Percentiles rank a stretch among this genome's conserved stretches.
These are phyloP conservation scores for Cerioporus squamosus DNA, from an alignment of 1,284 basidiomycete species.

Conservation along the genomic window DNA sequence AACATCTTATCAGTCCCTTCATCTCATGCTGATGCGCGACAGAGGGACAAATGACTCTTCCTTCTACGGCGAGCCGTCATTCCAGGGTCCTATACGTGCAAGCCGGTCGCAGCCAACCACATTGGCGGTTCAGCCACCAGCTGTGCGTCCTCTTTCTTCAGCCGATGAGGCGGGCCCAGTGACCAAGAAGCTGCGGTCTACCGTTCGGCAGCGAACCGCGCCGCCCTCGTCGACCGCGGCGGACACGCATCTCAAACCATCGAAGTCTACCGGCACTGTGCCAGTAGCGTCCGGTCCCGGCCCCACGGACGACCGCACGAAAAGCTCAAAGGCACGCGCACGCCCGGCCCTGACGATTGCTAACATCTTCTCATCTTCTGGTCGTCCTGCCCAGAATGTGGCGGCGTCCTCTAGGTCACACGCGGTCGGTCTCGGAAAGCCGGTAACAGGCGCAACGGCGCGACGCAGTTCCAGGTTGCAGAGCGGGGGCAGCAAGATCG, in stretches of 20 bases:
- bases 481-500: conserved; percentile 54
- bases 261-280: conserved; percentile 50
- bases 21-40: background rate
- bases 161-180: conserved; percentile 80
- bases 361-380: conserved; percentile 81
- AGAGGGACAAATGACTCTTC: conserved; percentile 68
- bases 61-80: conserved; percentile 62
- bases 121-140: conserved; percentile 45
- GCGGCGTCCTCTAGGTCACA: conserved; percentile 59
- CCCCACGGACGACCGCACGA: conserved; percentile 61
- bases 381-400: conserved; percentile 70
- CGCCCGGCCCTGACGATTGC: conserved; percentile 78
- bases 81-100: conserved; percentile 45
- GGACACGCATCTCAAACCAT: conserved; percentile 45
- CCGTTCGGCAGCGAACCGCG: conserved; percentile 56
- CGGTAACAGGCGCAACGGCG: conserved; percentile 46
- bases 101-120: conserved; percentile 37
- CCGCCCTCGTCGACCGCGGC: conserved; percentile 35
- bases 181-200: conserved; percentile 73
- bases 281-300: conserved; percentile 22
- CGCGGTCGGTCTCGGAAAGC: conserved; percentile 48
- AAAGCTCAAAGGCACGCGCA: conserved; percentile 77
- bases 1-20: background rate
- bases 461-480: conserved; percentile 73
- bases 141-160: conserved; percentile 73